Evolutionary conservation across 371 early-diverging fungal species (phyloP).

Genomic region (Apophysomyces sp.): DNA sequence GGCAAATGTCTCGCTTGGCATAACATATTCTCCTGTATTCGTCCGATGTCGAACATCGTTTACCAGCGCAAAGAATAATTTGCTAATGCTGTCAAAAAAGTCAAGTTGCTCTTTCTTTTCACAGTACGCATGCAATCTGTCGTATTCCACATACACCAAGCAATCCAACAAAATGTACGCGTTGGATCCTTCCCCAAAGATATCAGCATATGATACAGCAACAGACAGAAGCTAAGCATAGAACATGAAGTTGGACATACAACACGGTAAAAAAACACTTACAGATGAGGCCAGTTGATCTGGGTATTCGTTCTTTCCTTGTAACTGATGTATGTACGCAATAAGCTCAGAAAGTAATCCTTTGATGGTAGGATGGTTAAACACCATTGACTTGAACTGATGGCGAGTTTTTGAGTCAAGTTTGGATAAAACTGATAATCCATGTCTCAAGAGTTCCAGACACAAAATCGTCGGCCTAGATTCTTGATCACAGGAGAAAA

Average conservation of each 20-base stretch:
- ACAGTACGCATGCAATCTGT: constrained; percentile 6
- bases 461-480: not conserved
- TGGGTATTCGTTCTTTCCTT: constrained; percentile 3
- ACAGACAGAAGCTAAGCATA: constrained; percentile 9
- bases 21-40: not conserved
- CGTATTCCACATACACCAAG: constrained; percentile 24
- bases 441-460: constrained; percentile 30
- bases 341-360: constrained; percentile 16
- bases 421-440: constrained; percentile 10
- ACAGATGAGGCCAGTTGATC: constrained; percentile 1
- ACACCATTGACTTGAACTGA: constrained; percentile 9
- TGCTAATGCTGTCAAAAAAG: constrained; percentile 14
- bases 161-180: constrained; percentile 15
- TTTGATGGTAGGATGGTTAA: constrained; percentile 24
- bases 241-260: not conserved
- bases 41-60: constrained; percentile 16
- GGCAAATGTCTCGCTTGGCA: constrained; percentile 23
- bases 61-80: constrained; percentile 25
- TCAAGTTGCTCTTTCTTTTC: constrained; percentile 3
- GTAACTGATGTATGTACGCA: constrained; percentile 1
- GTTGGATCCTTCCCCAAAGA: constrained; percentile 23
- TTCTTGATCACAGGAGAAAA: constrained; percentile 3
- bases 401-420: constrained; percentile 17
- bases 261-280: not conserved
- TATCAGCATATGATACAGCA: constrained; percentile 17